Base-by-base conservation (phyloP, 352 stramenopile genomes). In the Phytophthora boehmeriae region DNA sequence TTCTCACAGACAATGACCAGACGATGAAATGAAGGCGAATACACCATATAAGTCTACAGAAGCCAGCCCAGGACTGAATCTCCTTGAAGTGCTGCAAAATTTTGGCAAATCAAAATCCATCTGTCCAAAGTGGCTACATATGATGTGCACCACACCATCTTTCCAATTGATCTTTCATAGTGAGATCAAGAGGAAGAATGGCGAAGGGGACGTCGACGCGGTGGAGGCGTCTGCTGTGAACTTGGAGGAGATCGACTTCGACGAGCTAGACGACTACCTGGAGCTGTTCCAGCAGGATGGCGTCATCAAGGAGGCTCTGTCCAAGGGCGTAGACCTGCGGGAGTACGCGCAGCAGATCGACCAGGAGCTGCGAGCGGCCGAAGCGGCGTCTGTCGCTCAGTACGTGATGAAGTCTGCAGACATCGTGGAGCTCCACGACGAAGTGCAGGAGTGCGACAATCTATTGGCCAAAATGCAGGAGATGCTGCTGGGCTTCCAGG, bases 401-500 rank as follows among this genome's bases (percentile, higher is more conserved):
- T 97, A 97, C 67, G 87, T 97, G 13, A 64, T 89, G 54, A 89
- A 96, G 59, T 83, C 89, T 32, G 75, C 75, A n/a, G 85, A 98
- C 69, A 96, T 98, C 60, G 83, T 91, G 20, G 81, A 90, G 54
- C 71, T 99, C 43, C 91, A 97, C 58, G 81, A 95, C 48, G 88
- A 99, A 64, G 93, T 99, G 42, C 90, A 98, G 63, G 86, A 92
- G 48, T 99, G 97, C 75, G 97, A 99, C 78, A 90, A 94, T 65
- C 95, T 99, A 56, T 83, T 99, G 41, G 92, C 89, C 17, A 88
- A 92, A 42, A 97, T 99, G 88, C 96, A 99, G 69, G 96, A 98
- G 80, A 98, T 99, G 92, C 72, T 99, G 35, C 73, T 98, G 20
- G 96, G 97, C 8, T 99, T 99, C 76, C 97, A 99, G 79, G 96